phyloP scores from a whole-genome alignment of 371 early-diverging fungal genomes.

The Cokeromyces recurvatus region DNA sequence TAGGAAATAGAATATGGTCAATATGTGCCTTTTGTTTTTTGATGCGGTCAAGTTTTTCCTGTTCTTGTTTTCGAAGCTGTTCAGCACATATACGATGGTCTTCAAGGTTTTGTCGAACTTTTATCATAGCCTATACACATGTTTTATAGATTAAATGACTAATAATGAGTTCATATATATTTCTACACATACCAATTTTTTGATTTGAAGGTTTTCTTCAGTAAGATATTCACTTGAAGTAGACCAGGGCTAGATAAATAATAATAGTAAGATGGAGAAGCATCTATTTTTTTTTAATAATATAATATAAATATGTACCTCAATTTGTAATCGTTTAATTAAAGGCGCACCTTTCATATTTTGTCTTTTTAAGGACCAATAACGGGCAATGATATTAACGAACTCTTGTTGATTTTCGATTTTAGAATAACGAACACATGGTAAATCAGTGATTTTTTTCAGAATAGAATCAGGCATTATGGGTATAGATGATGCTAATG shows the following conservation, averaged over 20 bases:
- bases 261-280: too few species aligned
- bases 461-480: constrained; percentile 67
- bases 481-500: constrained; percentile 42
- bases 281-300: too few species aligned
- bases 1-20: constrained; percentile 69
- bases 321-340: constrained; percentile 88
- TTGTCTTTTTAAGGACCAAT: constrained; percentile 93
- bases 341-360: constrained; percentile 88
- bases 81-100: constrained; percentile 79
- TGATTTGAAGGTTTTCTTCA: too few species aligned
- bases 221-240: too few species aligned
- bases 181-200: too few species aligned
- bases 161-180: too few species aligned
- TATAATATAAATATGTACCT: too few species aligned
- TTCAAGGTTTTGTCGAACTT: constrained; percentile 80
- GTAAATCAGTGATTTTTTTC: constrained; percentile 51
- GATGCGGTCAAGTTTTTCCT: constrained; percentile 65
- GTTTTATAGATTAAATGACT: too few species aligned
- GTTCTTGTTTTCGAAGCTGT: constrained; percentile 83
- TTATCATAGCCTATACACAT: constrained; percentile 36
- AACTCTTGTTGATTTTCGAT: constrained; percentile 53
- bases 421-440: constrained; percentile 36
- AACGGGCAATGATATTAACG: constrained; percentile 68
- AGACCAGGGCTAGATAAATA: too few species aligned
- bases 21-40: constrained; percentile 61